Evolutionary conservation across 2,329 filamentous ascomycete species (phyloP), one percentile per base, ranked within the genome.

Genomic region (Epichloe sibirici): DNA sequence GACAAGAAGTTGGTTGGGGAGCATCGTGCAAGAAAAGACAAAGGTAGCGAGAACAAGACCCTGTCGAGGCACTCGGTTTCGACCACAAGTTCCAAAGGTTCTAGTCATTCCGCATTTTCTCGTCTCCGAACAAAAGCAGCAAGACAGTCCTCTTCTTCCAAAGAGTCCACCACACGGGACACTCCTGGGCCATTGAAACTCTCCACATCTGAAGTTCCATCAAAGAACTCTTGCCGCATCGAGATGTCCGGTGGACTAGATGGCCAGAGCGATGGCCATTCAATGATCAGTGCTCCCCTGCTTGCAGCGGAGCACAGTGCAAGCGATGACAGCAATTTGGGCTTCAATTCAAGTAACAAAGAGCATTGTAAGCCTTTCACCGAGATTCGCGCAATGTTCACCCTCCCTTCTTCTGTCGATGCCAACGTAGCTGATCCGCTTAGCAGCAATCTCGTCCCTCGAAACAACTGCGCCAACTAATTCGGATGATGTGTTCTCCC

Each of bases 1-100:
- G 68, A 75, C 48, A 67, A 70, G 53, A 75, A 81, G 64, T 69
- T 72, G 8, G 71, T 80, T 15, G 75, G 77, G 3, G 74, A 81
- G 60, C 70, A 73, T 51, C 72, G 73, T 15, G 69, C 73, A 2
- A 73, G 71, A 47, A 80, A 78, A 58, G 72, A 73, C 55, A 64
- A 57, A 50, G 49, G 46, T 43, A 53, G 51, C 15, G 40, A 46
- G 53, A 47, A 51, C 7, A 53, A 47, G 48, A 51, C 12, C 31
- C 45, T 39, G 17, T 35, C 50, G 15, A 45, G 52, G 43, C 39
- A 49, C 25, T 55, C 53, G 9, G n/a, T 53, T 9, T 55, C 53
- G 15, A 55, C 53, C 17, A 53, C 53, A 9, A 55, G 51, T 11
- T 53, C 48, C 42, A 53, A 51, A 31, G 34, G 31, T 8, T 55